Evolutionary conservation across 805 yeast genomes (phyloP), one percentile per base, ranked within the genome.

Genomic region (Myxozyma sirexii): DNA sequence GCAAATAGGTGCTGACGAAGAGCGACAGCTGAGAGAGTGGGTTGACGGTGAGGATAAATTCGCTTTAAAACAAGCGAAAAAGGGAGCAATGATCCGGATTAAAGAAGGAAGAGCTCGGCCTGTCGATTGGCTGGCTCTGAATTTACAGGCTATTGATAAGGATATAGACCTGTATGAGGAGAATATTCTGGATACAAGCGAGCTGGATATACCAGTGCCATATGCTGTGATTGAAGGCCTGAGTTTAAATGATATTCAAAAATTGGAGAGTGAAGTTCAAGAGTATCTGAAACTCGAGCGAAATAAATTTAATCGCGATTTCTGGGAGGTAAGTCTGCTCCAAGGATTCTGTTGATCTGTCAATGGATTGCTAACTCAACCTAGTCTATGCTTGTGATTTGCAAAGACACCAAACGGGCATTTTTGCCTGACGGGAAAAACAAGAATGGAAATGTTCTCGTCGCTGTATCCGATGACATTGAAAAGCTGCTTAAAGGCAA

Each of bases 21-120:
- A 54, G 44, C 31, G 38, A 10, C 60, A 57, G 33, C 35, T 57
- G 7, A 47, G 27, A 21, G 59, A 62, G 44, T 72, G 75, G 74
- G 62, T 66, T 19, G 66, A 61, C 1, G 67, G 63, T 2, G 75
- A 72, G 52, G 71, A 70, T 23, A 62, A 60, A 45, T 72, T 72
- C 56, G 65, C 69, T 21, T 50, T 69, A 37, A 57, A 59, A 50
- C 75, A 72, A 56, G 67, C 60, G 39, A 63, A 64, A 37, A 56
- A 62, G 41, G 74, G 75, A 1, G 68, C 76, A 5, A 39, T 67
- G 41, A 68, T 72, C 15, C 63, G 75, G 8, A 51, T 72, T 24
- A 56, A 58, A 29, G 69, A 72, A 35, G 64, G 62, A 10, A 59
- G 75, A 1, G 67, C 63, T 6, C 54, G 53, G 5, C 68, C 68